Evolutionary conservation across 2,329 filamentous ascomycete genomes (phyloP), one percentile per base, ranked within the genome.

Genomic region (Pseudogymnoascus sp.): DNA sequence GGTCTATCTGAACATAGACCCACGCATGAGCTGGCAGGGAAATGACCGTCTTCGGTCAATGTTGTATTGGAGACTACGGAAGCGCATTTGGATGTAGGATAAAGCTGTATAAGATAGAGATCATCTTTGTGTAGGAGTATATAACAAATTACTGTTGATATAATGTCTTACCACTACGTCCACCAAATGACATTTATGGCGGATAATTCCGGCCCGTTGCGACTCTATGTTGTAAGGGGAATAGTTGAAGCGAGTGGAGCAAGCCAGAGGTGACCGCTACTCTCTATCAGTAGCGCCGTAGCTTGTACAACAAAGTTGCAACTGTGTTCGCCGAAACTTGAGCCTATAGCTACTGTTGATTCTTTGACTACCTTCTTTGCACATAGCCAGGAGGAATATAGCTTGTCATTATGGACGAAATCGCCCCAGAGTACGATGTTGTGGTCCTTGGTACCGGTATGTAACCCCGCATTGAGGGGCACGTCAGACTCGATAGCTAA

Each of bases 361-460:
- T 56, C 8, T 56, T 56, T 56, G 25, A 56, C 28, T 6, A 18
- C 49, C 49, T 56, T 34, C 28, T 56, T 34, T 8, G 49, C 49
- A 56, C 14, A 56, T 34, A 56, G 28, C 49, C 28, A 56, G 49
- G 49, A 56, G 28, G 8, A 56, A 56, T 56, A 34, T 56, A 56
- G 28, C 8, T 18, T 56, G 49, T 8, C 25, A 84, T 67, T 79
- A 97, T 97, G 95, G 95, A 97, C 76, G 95, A 97, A 80, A 96
- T 99, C 76, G 91, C 93, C 71, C 90, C 91, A 76, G 93, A 97
- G 80, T 99, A 99, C 85, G 95, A 99, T 85, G 91, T 97, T 78
- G 87, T 99, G 76, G 95, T 99, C 76, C 87, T 99, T 77, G 95
- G 95, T 84, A 99, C 95, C 77, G 93, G 92, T 96, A 83, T 75